Percentiles rank a stretch among this genome's conserved stretches.
Conservation (phyloP, 495 filamentous ascomycete species). For the Xylaria flabelliformis region DNA sequence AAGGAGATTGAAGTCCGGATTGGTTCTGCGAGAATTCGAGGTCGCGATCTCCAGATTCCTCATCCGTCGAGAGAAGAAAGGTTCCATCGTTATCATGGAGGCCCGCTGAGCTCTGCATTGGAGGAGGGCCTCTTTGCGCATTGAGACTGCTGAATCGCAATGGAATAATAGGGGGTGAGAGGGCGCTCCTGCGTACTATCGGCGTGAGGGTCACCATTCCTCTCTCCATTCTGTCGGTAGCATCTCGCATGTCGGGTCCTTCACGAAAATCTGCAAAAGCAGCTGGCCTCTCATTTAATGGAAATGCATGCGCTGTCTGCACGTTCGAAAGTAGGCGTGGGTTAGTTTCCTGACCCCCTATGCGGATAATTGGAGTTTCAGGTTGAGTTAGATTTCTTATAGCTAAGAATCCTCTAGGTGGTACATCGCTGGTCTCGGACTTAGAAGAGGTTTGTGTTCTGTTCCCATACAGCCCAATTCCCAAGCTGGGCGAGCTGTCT, state of each 20-base stretch:
- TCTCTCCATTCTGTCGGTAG: neutral
- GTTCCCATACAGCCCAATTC: neutral
- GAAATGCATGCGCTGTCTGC: neutral
- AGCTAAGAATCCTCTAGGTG: slow-evolving; percentile 11
- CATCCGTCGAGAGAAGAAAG: slow-evolving; percentile 4
- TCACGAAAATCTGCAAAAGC: neutral
- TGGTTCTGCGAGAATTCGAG: slow-evolving; percentile 1
- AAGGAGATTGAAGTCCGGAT: neutral
- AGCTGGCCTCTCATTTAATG: neutral
- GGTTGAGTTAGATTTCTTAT: slow-evolving; percentile 28
- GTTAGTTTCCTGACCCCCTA: slow-evolving; percentile 15
- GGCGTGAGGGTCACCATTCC: neutral
- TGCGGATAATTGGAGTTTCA: slow-evolving; percentile 25
- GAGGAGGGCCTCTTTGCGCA: neutral
- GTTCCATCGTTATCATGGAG: neutral
- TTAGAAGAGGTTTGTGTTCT: neutral
- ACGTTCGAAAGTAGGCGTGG: neutral
- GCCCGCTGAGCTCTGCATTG: neutral
- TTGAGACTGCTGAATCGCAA: slow-evolving; percentile 13
- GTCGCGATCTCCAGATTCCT: neutral
- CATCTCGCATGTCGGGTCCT: neutral
- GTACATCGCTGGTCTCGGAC: neutral
- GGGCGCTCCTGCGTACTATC: neutral
- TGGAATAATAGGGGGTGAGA: slow-evolving; percentile 8
- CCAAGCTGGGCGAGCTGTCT: slow-evolving; percentile 5